Percentiles rank a stretch among this genome's conserved stretches.
Evolutionary conservation across 2,329 filamentous ascomycete genomes (phyloP).

Genomic region (Acarospora socialis): DNA sequence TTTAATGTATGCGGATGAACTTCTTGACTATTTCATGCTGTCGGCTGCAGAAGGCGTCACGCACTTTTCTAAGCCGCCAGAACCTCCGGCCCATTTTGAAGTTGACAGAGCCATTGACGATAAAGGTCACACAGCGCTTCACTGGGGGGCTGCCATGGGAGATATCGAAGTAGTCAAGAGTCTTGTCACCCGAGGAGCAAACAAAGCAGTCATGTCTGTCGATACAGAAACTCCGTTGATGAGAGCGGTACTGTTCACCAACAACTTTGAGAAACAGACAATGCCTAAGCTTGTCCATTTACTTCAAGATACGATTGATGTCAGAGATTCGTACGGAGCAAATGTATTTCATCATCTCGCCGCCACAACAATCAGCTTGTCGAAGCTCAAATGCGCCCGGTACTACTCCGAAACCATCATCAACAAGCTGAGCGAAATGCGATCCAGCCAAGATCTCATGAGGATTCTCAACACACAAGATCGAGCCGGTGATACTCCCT

Average conservation of each 20-base stretch:
- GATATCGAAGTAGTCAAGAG: slow-evolving; percentile 84
- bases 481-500: slow-evolving; percentile 73
- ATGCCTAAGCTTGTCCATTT: slow-evolving; percentile 76
- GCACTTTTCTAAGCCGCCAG: no score
- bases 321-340: slow-evolving; percentile 63
- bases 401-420: slow-evolving; percentile 91
- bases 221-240: slow-evolving; percentile 81
- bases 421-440: slow-evolving; percentile 68
- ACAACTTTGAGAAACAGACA: slow-evolving; percentile 86
- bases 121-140: slow-evolving; percentile 80
- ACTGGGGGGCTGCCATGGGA: slow-evolving; percentile 97
- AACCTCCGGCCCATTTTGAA: slow-evolving; percentile 74
- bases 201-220: slow-evolving; percentile 54
- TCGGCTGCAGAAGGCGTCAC: slow-evolving; percentile 57
- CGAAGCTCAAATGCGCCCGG: slow-evolving; percentile 74
- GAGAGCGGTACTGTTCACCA: slow-evolving; percentile 88
- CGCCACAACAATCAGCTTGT: slow-evolving; percentile 69
- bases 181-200: slow-evolving; percentile 66
- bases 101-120: slow-evolving; percentile 88
- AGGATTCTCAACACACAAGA: slow-evolving; percentile 71
- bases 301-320: slow-evolving; percentile 66
- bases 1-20: slow-evolving; percentile 77
- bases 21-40: slow-evolving; percentile 92
- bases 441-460: slow-evolving; percentile 62
- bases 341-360: slow-evolving; percentile 93